Base-by-base conservation (phyloP, 768 basidiomycete genomes). In the Crassisporium funariophilum region DNA sequence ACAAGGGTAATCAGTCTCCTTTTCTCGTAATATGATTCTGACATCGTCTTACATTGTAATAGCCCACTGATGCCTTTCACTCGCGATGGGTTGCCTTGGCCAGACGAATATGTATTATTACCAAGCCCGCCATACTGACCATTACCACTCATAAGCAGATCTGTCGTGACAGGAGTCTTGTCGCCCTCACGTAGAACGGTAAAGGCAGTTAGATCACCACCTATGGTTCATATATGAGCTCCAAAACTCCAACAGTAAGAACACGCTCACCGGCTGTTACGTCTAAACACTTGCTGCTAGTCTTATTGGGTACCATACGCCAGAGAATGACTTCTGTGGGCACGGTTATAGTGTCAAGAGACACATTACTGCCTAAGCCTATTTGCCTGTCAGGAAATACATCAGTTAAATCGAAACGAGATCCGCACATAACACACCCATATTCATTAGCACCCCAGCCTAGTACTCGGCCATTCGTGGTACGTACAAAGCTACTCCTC, bases 371-470 rank as follows among this genome's bases (percentile, higher is more conserved):
- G 12, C 89, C 91, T 19, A 92, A 68, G 33, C 91, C 93, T 36
- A 95, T 76, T 69, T 98, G 93, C 20, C 91, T 89, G 56, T 15
- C 49, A 31, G 7, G 19, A 19, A 33, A 23, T 57, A 15, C 47
- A 49, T 46, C 21, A 43, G 35, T 16, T 45, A 39, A 37, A 34
- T 33, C 20, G 44, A 36, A 35, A 4, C 16, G 21, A 36, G n/a
- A 6, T 23, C 7, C 22, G 20, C 10, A 40, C 33, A 44, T 41
- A 7, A 56, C 77, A 41, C 54, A 87, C 87, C 92, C 92, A 55
- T 77, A 86, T 53, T 89, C 84, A 61, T 97, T 95, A 1, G 90
- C 90, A 35, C 94, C 94, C 82, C 89, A 95, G 0, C 84, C 91
- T 15, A 98, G 76, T 8, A 95, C 88, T 44, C 82, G 73, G 2